A percentile compares a stretch with the other conserved stretches of the same genome.
These are phyloP conservation scores for Sphenostylis stenocarpa DNA, from an alignment of 306 rosid genomes.

Conservation along the genomic window DNA sequence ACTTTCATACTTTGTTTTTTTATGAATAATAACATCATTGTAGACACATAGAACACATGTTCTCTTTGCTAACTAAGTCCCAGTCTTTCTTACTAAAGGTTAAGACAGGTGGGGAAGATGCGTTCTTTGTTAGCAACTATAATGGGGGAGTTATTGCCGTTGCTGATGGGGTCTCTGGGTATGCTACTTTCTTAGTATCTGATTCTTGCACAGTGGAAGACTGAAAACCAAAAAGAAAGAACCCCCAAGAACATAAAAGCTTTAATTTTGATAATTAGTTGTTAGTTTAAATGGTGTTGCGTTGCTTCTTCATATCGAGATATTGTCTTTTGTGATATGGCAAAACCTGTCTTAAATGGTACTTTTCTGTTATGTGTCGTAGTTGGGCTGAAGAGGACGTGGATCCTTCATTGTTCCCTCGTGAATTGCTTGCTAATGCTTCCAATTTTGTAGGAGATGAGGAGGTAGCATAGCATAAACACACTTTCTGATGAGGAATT, in stretches of 20 bases:
- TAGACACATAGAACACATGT: not conserved
- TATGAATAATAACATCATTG: not conserved
- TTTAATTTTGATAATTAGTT: not conserved
- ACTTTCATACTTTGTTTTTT: not conserved
- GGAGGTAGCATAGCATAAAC: constrained; percentile 55
- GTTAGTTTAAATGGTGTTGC: not conserved
- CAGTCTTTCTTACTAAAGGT: constrained; percentile 55
- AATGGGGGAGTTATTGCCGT: constrained; percentile 83
- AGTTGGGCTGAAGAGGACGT: constrained; percentile 94
- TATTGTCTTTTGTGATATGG: not conserved
- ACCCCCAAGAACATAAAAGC: not conserved
- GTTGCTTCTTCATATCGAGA: constrained; percentile 17
- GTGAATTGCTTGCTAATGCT: constrained; percentile 73
- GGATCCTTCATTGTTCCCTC: constrained; percentile 87
- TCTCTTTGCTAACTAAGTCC: constrained; percentile 18
- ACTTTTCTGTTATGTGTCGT: constrained; percentile 4
- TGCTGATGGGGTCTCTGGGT: constrained; percentile 99
- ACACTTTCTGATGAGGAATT: not conserved
- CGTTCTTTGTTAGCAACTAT: constrained; percentile 71
- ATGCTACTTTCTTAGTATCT: constrained; percentile 30
- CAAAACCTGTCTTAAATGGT: not conserved
- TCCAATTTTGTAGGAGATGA: constrained; percentile 56
- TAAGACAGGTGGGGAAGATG: constrained; percentile 95
- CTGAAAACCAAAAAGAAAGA: not conserved
- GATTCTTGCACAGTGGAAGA: not conserved